Conservation (phyloP, 1,284 basidiomycete species). For the Vanrija sp. region DNA sequence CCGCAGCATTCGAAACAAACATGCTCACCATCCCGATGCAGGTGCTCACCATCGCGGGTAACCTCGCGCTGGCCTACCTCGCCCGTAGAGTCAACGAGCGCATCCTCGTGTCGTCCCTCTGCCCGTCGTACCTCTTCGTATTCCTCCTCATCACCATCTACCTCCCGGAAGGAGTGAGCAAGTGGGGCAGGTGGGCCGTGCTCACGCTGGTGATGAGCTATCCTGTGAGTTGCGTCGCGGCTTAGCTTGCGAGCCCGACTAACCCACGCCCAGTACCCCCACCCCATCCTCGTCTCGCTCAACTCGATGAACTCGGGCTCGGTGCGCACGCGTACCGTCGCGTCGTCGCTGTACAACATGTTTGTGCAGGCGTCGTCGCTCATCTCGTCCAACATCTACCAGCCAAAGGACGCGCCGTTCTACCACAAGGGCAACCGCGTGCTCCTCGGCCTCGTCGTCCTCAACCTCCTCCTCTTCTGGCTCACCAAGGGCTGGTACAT, state of each 20-base stretch:
- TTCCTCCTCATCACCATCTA: constrained; percentile 23
- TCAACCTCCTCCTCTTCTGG: constrained; percentile 19
- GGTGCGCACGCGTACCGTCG: constrained; percentile 39
- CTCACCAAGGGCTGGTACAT: constrained; percentile 23
- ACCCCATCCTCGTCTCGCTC: constrained; percentile 32
- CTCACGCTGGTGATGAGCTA: constrained; percentile 18
- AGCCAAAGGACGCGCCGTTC: constrained; percentile 27
- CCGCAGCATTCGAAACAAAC: constrained; percentile 40
- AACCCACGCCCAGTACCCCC: constrained; percentile 13
- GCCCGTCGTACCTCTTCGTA: constrained; percentile 29
- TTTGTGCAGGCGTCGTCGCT: constrained; percentile 34
- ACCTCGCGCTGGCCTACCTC: constrained; percentile 27
- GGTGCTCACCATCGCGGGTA: constrained; percentile 39
- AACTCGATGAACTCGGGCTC: constrained; percentile 34
- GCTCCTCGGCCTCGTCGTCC: constrained; percentile 27
- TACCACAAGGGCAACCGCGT: constrained; percentile 38
- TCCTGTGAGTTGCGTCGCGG: not conserved
- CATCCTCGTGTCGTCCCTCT: constrained; percentile 12
- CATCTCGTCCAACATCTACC: constrained; percentile 36
- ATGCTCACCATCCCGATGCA: constrained; percentile 40
- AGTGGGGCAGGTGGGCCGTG: constrained; percentile 22
- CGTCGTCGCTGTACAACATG: constrained; percentile 41
- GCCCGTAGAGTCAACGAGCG: constrained; percentile 32
- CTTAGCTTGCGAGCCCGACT: too few species aligned
- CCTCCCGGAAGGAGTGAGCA: constrained; percentile 20